Evolutionary conservation across 78 protist genomes (phyloP), one percentile per base, ranked within the genome.

Genomic region (Bodo saltans): DNA sequence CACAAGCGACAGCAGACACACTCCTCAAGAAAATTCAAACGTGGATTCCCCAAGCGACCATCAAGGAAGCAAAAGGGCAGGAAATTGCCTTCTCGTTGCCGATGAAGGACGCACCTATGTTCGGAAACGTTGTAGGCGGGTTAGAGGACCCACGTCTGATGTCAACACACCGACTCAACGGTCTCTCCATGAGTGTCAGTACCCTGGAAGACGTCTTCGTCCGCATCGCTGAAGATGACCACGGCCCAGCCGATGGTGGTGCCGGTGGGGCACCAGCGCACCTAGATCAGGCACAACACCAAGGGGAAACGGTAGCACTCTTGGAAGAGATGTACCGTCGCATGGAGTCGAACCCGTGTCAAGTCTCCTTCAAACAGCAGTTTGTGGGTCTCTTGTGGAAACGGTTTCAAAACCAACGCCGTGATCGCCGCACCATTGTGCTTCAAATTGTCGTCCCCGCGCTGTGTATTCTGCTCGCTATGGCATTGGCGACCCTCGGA

Each of bases 141-240:
- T 30, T 68, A 30, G 71, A 68, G n/a, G 11, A 2, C 34, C 8
- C 2, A 12, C 35, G 71, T 2, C 35, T 2, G 71, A 2, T 12
- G 34, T 30, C 3, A 17, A 30, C 35, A 12, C 35, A n/a, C 35
- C 71, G 17, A 2, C 12, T 2, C n/a, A 2, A 28, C 11, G 71
- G 71, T 2, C 34, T 68, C 35, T 28, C 34, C 8, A n/a, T n/a
- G n/a, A n/a, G n/a, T n/a, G 11, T 68, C 34, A 68, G 35, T 17
- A 68, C 71, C 12, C 71, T 68, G 60, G 87, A 84, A 30, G 87
- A 84, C n/a, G 70, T 73, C 38, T 84, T 72, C 21, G 41, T 82
- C 42, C 17, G n/a, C 12, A 79, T 79, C 60, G 71, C 25, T 12
- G 38, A 12, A 47, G 60, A 47, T 8, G n/a, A 47, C 17, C 8